Evolutionary conservation across 768 basidiomycete genomes (phyloP).

Genomic region (Mycena kentingensis): DNA sequence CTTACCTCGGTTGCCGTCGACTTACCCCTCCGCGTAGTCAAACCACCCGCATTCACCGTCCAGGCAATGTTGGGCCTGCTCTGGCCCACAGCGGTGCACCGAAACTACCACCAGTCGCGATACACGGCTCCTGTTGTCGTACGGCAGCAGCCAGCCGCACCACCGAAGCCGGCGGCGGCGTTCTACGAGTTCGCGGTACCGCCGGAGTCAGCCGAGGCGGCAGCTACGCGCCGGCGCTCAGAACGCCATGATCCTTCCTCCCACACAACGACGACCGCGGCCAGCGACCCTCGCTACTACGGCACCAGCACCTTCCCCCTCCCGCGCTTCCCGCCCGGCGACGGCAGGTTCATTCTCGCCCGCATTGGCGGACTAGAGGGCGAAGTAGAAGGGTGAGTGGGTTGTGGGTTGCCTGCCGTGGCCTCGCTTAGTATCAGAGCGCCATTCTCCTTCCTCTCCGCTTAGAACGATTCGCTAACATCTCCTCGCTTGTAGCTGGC

Average conservation of each 20-base stretch:
- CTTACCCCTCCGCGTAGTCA: conserved; percentile 41
- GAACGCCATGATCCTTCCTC: too few relatives aligned
- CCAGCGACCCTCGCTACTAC: neutral
- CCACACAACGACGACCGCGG: too few relatives aligned
- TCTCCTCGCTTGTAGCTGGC: conserved; percentile 48
- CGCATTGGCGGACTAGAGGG: conserved; percentile 85
- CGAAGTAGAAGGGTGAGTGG: conserved; percentile 87
- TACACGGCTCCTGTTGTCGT: conserved; percentile 18
- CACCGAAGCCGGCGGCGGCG: conserved; percentile 33
- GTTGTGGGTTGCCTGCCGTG: too few relatives aligned
- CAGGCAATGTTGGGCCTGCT: conserved; percentile 75
- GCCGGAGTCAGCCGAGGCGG: conserved; percentile 60
- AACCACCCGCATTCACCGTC: conserved; percentile 80
- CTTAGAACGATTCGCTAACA: neutral
- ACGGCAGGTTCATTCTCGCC: conserved; percentile 67
- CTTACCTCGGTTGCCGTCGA: neutral
- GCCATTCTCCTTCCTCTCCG: too few relatives aligned
- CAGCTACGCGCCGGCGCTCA: too few relatives aligned
- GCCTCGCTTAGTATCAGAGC: too few relatives aligned
- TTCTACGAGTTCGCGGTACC: conserved; percentile 75
- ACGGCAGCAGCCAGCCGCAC: conserved; percentile 15
- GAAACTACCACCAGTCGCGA: conserved; percentile 11
- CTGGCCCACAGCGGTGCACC: conserved; percentile 58
- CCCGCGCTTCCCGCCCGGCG: conserved; percentile 63
- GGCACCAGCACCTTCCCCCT: neutral